Conservation (phyloP, 768 basidiomycete species). For the Cytidiella melzeri region DNA sequence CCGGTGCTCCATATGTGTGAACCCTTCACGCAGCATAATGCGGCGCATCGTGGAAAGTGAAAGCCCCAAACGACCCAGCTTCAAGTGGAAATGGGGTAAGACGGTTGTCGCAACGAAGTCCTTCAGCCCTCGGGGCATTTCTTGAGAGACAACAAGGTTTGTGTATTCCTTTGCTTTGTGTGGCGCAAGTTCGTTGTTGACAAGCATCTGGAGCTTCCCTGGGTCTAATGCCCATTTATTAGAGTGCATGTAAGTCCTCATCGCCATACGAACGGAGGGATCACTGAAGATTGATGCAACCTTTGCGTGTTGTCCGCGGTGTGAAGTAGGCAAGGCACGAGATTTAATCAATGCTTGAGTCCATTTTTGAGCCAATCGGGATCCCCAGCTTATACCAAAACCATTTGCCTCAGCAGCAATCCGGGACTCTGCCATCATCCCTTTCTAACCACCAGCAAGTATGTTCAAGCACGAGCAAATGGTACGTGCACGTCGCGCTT, state of each 20-base stretch:
- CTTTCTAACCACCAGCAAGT: neutral
- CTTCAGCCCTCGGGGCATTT: constrained; percentile 17
- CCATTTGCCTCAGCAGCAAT: constrained; percentile 15
- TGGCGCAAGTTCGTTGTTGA: constrained; percentile 11
- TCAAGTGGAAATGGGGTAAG: constrained; percentile 11
- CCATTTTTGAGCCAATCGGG: constrained; percentile 14
- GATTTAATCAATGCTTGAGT: constrained; percentile 7
- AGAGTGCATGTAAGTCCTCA: constrained; percentile 13
- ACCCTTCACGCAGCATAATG: constrained; percentile 23
- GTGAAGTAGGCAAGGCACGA: constrained; percentile 12
- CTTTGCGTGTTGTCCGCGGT: constrained; percentile 14
- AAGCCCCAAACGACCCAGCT: constrained; percentile 21
- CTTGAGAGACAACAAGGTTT: constrained; percentile 1
- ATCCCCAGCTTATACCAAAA: constrained; percentile 8
- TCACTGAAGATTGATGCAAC: constrained; percentile 12
- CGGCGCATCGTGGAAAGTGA: constrained; percentile 27
- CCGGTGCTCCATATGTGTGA: neutral
- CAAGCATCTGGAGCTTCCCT: constrained; percentile 8
- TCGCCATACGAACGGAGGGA: constrained; percentile 9
- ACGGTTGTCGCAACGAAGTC: constrained; percentile 12
- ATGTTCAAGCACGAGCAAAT: constrained; percentile 12
- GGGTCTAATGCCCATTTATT: constrained; percentile 18
- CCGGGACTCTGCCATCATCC: constrained; percentile 18
- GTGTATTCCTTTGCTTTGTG: constrained; percentile 8
- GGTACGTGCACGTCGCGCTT: constrained; percentile 17